These are phyloP conservation scores for Tulasnella sp. DNA, from an alignment of 768 basidiomycete species.

Conservation along the genomic window DNA sequence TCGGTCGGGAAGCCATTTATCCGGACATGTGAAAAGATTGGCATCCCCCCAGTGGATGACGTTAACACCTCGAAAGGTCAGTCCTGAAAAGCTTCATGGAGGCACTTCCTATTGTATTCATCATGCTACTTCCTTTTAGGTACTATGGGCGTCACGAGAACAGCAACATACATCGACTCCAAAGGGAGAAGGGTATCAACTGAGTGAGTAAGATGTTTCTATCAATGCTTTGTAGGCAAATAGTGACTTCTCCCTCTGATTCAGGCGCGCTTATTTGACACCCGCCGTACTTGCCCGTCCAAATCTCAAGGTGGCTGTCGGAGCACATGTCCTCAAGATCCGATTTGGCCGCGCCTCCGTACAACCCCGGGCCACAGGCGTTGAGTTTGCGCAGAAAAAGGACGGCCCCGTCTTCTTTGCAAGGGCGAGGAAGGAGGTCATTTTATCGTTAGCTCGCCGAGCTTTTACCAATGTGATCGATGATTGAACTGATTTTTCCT, in stretches of 20 bases:
- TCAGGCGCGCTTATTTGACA: slow-evolving; percentile 19
- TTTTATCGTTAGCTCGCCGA: slow-evolving; percentile 16
- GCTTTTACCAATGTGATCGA: neutral
- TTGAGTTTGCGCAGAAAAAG: slow-evolving; percentile 15
- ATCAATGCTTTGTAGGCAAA: neutral
- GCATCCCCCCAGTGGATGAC: slow-evolving; percentile 10
- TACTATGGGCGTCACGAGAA: neutral
- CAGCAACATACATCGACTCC: slow-evolving; percentile 16
- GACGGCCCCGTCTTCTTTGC: slow-evolving; percentile 12
- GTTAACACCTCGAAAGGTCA: slow-evolving; percentile 16
- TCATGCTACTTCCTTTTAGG: neutral
- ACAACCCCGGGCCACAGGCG: slow-evolving; percentile 15
- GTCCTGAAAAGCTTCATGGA: neutral
- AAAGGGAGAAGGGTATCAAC: slow-evolving; percentile 12
- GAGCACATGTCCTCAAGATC: slow-evolving; percentile 17
- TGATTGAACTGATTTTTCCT: neutral
- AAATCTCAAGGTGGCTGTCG: slow-evolving; percentile 18
- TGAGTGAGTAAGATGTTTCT: neutral
- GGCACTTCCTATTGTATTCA: neutral
- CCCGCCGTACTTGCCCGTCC: slow-evolving; percentile 17
- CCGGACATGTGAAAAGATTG: slow-evolving; percentile 13
- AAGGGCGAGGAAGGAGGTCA: slow-evolving; percentile 15
- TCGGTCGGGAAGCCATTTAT: slow-evolving; percentile 8
- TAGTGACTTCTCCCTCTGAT: neutral
- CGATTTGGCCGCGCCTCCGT: slow-evolving; percentile 8